These are phyloP conservation scores for Trypanosoma theileri DNA, from an alignment of 208 protist species.

Conservation along the genomic window DNA sequence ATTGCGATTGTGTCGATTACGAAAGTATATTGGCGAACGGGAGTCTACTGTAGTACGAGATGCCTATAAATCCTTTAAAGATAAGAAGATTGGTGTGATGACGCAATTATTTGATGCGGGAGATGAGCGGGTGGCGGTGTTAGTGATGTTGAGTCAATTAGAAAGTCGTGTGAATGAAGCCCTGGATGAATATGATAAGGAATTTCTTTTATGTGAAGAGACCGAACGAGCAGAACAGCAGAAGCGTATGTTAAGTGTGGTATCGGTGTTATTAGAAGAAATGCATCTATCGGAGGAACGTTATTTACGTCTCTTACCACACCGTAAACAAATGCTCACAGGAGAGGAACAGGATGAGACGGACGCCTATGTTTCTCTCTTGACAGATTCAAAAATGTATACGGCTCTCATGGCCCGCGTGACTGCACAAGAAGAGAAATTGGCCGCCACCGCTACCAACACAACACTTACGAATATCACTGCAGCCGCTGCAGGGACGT, in stretches of 20 bases:
- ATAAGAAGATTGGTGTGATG: slow-evolving; percentile 73
- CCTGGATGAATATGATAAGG: slow-evolving; percentile 78
- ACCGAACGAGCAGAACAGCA: slow-evolving; percentile 30
- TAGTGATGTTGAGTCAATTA: slow-evolving; percentile 81
- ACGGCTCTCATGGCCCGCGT: slow-evolving; percentile 52
- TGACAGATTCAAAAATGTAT: slow-evolving; percentile 80
- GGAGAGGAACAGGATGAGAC: slow-evolving; percentile 76
- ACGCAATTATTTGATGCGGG: slow-evolving; percentile 76
- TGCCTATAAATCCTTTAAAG: slow-evolving; percentile 70
- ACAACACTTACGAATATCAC: no score
- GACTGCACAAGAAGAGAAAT: not conserved
- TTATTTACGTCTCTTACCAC: slow-evolving; percentile 67
- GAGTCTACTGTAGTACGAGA: slow-evolving; percentile 64
- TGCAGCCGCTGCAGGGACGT: no score
- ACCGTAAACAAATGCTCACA: not conserved
- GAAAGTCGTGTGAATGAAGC: slow-evolving; percentile 84
- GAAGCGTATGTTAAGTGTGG: slow-evolving; percentile 41
- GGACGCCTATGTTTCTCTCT: slow-evolving; percentile 73
- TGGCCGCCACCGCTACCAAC: not conserved
- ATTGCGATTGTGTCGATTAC: slow-evolving; percentile 78
- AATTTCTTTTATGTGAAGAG: slow-evolving; percentile 57
- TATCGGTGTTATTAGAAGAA: slow-evolving; percentile 81
- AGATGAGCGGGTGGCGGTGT: slow-evolving; percentile 72
- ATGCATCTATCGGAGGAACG: slow-evolving; percentile 79
- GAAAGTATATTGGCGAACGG: slow-evolving; percentile 73